Evolutionary conservation across 345 rosid species (phyloP), one percentile per base, ranked within the genome.

Genomic region (Turnera subulata): DNA sequence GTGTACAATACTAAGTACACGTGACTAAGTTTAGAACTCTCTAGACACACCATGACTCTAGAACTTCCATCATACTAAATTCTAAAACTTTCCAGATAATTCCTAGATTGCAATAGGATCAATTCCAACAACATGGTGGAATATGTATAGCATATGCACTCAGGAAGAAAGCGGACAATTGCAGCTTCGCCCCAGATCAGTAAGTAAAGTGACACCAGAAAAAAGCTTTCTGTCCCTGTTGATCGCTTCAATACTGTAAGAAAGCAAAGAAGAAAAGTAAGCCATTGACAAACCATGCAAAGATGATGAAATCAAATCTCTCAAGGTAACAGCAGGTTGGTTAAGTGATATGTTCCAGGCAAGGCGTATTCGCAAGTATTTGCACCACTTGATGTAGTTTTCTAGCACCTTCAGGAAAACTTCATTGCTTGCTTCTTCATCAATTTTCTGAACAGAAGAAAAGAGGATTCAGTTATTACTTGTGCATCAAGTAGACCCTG

Each of bases 111-210:
- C n/a, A n/a, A n/a, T n/a, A n/a, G n/a, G n/a, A n/a, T n/a, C n/a
- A n/a, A n/a, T n/a, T n/a, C n/a, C n/a, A n/a, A n/a, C n/a, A n/a
- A n/a, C n/a, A 63, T 82, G 68, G 73, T 93, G 99, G 78, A 93
- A 93, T 58, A 93, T 81, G 67, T 93, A n/a, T n/a, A 93, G 83
- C 99, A 93, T 67, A 93, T 71, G 74, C 97, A 87, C 70, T 93
- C 99, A 1, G 99, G 99, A 72, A 93, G 97, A 75, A 89, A 93
- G 56, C 99, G 96, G 70, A 87, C 84, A 76, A 89, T 93, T 67
- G 97, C 99, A 72, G 96, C 97, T 81, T 93, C 99, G 21, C 99
- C 99, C 99, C 99, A 93, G 71, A 93, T 78, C 35, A 87, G 86
- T 69, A 87, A 89, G 78, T 93, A 93, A 45, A 93, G 73, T 32